phyloP scores from a whole-genome alignment of 306 rosid species.

The Trichosanthes cucumerina region DNA sequence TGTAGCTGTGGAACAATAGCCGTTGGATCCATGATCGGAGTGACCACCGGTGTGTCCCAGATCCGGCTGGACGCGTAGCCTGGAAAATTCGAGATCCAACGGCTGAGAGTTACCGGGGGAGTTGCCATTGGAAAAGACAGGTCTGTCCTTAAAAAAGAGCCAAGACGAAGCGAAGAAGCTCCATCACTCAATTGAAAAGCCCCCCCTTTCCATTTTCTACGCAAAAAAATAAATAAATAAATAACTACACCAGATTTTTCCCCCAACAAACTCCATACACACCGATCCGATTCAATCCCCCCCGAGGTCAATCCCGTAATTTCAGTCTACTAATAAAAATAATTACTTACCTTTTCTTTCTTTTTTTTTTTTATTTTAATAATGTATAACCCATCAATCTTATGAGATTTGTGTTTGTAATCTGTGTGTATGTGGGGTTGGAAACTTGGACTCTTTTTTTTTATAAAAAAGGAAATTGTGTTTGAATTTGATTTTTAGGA shows the following conservation, averaged over 20 bases:
- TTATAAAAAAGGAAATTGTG: too few relatives aligned
- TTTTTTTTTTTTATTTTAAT: background rate
- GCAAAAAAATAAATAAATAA: too few relatives aligned
- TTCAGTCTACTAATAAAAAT: background rate
- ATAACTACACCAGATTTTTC: slow-evolving; percentile 21
- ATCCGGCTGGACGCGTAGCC: background rate
- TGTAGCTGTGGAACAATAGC: background rate
- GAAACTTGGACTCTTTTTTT: background rate
- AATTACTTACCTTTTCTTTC: background rate
- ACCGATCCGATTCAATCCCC: slow-evolving; percentile 7
- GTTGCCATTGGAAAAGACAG: slow-evolving; percentile 7
- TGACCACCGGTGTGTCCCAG: background rate
- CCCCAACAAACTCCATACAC: background rate
- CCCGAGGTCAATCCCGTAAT: slow-evolving; percentile 42
- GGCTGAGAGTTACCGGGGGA: background rate
- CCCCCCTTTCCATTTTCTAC: slow-evolving; percentile 26
- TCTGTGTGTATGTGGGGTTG: background rate
- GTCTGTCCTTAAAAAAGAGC: slow-evolving; percentile 20
- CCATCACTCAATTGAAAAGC: background rate
- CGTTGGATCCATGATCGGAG: background rate
- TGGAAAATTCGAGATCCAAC: slow-evolving; percentile 3
- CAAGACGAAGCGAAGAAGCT: background rate
- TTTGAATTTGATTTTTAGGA: slow-evolving; percentile 37
- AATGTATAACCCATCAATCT: background rate
- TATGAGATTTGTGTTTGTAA: background rate